Evolutionary conservation across 2,329 filamentous ascomycete genomes (phyloP).

Genomic region (Fusarium stilboides): DNA sequence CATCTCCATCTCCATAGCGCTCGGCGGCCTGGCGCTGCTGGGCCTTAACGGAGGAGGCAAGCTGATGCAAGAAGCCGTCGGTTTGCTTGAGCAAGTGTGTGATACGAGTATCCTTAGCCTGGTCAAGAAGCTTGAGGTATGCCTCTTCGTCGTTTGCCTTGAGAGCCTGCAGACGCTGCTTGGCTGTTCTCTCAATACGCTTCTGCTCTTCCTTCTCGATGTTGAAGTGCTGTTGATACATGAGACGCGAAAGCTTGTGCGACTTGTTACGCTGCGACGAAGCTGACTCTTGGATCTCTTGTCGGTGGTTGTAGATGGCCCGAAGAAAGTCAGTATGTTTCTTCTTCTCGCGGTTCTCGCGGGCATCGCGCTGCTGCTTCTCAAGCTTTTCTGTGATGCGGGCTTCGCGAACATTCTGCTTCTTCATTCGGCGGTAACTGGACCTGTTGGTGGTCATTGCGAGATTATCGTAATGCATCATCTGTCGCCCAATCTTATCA

Average conservation of each 20-base stretch:
- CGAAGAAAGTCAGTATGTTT: constrained; percentile 94
- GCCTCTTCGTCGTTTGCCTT: constrained; percentile 99
- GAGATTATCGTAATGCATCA: constrained; percentile 95
- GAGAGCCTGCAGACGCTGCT: constrained; percentile 98
- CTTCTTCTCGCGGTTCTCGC: constrained; percentile 97
- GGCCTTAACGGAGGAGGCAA: constrained; percentile 92
- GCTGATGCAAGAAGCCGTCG: constrained; percentile 95
- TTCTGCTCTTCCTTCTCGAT: constrained; percentile 99
- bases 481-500: constrained; percentile 88
- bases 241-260: constrained; percentile 89
- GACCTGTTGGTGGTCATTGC: constrained; percentile 97
- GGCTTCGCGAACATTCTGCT: constrained; percentile 94
- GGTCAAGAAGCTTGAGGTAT: constrained; percentile 96
- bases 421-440: constrained; percentile 94
- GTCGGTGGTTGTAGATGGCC: constrained; percentile 85
- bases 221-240: constrained; percentile 91
- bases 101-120: constrained; percentile 99
- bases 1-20: constrained; percentile 78
- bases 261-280: constrained; percentile 79
- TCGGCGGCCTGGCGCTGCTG: constrained; percentile 90
- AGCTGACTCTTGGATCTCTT: constrained; percentile 80
- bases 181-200: constrained; percentile 95
- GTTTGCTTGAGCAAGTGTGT: constrained; percentile 97
- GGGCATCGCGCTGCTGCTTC: constrained; percentile 97
- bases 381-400: constrained; percentile 98